Base-by-base conservation (phyloP, 2,329 filamentous ascomycete species). In the Penicillium palitans region DNA sequence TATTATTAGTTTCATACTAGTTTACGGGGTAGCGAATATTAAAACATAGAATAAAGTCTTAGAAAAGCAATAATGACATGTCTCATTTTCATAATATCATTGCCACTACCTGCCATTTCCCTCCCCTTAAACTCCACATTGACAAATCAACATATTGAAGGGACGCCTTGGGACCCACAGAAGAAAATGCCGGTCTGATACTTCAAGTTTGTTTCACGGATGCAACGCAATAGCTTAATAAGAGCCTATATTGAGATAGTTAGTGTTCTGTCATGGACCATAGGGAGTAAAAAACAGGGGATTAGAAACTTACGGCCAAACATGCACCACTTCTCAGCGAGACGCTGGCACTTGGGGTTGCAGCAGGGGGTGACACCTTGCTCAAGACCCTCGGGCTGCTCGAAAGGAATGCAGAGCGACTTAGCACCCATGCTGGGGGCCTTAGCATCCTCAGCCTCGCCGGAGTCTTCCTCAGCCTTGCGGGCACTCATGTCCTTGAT, bases 401-500 rank as follows among this genome's bases (percentile, higher is more conserved):
- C 89, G 67, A 93, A 93, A 49, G 88, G 88, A 79, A 90, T 90
- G 71, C 88, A 91, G 71, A 91, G 79, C 68, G 83, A 87, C 81
- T 91, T 91, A 60, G 88, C 88, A 46, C 88, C 88, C 88, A 91
- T 91, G 61, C 84, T 86, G 58, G 88, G 88, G 55, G 87, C 87
- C 66, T 84, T 84, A 69, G 88, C 82, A 84, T 96, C 86, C 81
- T 93, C 76, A 78, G 85, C 76, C 75, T 87, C 87, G 81, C 90
- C 89, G 80, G 75, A 76, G 50, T 81, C 78, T 55, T 80, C 76
- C 69, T 81, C 78, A 2, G 76, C 87, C 67, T 87, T 90, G 64
- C 89, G 88, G 44, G 90, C 91, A 62, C 91, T 96, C 73, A 93
- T 83, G 57, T 96, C 91, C 85, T 98, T 98, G 80, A 98, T 91